These are phyloP conservation scores for Terfezia boudieri DNA, from an alignment of 495 filamentous ascomycete genomes.

Conservation along the genomic window DNA sequence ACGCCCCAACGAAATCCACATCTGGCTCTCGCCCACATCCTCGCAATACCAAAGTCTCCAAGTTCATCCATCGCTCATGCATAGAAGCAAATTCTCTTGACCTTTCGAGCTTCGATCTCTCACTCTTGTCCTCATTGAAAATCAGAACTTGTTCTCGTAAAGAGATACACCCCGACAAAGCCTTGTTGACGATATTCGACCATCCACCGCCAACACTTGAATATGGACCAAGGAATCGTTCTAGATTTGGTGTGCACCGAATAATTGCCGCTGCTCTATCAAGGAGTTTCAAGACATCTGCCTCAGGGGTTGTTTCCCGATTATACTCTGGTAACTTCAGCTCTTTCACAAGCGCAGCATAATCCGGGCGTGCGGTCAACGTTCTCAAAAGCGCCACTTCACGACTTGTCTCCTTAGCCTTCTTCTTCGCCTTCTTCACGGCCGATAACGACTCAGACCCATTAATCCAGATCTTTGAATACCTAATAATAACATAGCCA, in stretches of 20 bases:
- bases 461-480: not conserved
- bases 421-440: not conserved
- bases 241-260: constrained; percentile 71
- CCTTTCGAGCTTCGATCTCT: constrained; percentile 26
- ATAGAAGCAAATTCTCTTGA: constrained; percentile 45
- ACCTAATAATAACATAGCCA: not conserved
- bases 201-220: constrained; percentile 49
- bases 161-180: constrained; percentile 49
- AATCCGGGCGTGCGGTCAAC: constrained; percentile 40
- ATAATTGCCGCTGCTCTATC: constrained; percentile 58
- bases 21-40: constrained; percentile 43
- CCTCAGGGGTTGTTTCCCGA: constrained; percentile 23
- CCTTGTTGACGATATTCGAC: constrained; percentile 45
- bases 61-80: constrained; percentile 44
- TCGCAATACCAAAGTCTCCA: constrained; percentile 57
- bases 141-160: constrained; percentile 68
- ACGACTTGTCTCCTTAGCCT: constrained; percentile 23
- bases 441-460: not conserved
- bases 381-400: constrained; percentile 57
- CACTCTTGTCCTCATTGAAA: constrained; percentile 27
- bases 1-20: constrained; percentile 41
- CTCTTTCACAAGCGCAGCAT: constrained; percentile 50
- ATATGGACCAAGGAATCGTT: constrained; percentile 48
- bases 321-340: constrained; percentile 50
- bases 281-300: constrained; percentile 37